Evolutionary conservation across 768 basidiomycete genomes (phyloP), one percentile per base, ranked within the genome.

Genomic region (Thelephora aurantiotincta): DNA sequence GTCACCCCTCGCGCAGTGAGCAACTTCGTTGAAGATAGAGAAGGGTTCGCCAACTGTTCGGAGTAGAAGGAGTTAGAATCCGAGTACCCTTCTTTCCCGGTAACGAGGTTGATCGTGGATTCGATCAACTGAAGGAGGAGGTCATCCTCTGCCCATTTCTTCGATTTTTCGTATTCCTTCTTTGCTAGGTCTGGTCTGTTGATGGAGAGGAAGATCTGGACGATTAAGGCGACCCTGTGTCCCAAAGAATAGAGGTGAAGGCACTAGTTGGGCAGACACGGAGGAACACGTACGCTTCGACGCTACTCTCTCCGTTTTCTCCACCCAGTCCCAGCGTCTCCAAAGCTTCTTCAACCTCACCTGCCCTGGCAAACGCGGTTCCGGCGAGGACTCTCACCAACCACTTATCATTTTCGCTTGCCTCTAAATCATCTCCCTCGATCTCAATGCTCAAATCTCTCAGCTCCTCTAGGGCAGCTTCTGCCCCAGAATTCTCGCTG

Each of bases 131-230:
- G 91, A 16, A 97, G 68, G 34, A 97, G 73, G 14, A 90, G 74
- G 57, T 91, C 84, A 60, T 96, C 92, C 59, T 92, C 91, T 6
- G 86, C 86, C 72, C 80, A 87, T 46, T 73, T 75, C 63, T 91
- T 84, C 20, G 88, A 85, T 19, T 79, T 74, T 30, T 86, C 81
- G 58, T 88, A 82, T 56, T 88, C 82, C 58, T 80, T 85, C 64
- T 80, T 84, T 22, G 92, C 92, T 35, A 92, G 75, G 65, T 88
- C 90, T 33, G 81, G 69, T 36, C 92, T 81, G 61, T 86, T 76
- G 49, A 93, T 87, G n/a, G 88, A 87, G 34, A 97, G 77, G 59
- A 91, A 87, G 45, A 94, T 77, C 58, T 94, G 88, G 11, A 85
- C 78, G 43, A 84, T 77, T 38, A 90, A 64, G 3, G 89, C 83